Evolutionary conservation across 2,329 filamentous ascomycete genomes (phyloP), one percentile per base, ranked within the genome.

Genomic region (Aspergillus japonicus): DNA sequence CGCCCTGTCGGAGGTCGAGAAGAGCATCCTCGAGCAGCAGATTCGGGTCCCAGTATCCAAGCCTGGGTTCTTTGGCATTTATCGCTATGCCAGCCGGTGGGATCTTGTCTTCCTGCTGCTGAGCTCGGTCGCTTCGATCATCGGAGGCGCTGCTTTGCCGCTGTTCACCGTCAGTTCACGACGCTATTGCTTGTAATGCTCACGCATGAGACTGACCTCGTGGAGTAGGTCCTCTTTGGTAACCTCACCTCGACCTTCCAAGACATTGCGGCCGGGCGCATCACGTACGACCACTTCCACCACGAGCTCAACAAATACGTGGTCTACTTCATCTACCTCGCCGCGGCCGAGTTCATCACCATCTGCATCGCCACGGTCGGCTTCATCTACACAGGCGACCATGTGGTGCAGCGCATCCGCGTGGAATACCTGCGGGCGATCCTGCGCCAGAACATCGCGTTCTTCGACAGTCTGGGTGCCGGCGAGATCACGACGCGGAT

Each of bases 401-500:
- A 91, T 69, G 87, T 92, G 69, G 86, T 86, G 60, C 84, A 85
- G 62, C 90, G 90, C 78, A 89, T 92, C 68, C 86, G 92, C 58
- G 85, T 90, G 70, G 83, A 89, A 65, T 97, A 97, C 68, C 83
- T 97, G 3, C 83, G 87, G 63, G 90, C 89, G 63, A 92, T 91
- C 71, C 81, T 96, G 78, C 86, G 86, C 61, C 92, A 96, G 72
- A 95, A 96, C 72, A 92, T 96, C 71, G 91, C 86, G 47, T 96
- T 90, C 77, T 96, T 95, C 76, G 94, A 97, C 76, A 94, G 92
- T 68, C 83, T 96, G 4, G 92, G 92, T 52, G 89, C 91, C 42
- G 92, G 93, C 51, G 93, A 96, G 75, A 90, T 97, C 61, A 96
- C 92, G 0, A 96, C 92, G 0, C 87, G 92, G 62, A 96, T 96